Conservation (phyloP, 1,284 basidiomycete genomes). For the Rhodotorula sp. region DNA sequence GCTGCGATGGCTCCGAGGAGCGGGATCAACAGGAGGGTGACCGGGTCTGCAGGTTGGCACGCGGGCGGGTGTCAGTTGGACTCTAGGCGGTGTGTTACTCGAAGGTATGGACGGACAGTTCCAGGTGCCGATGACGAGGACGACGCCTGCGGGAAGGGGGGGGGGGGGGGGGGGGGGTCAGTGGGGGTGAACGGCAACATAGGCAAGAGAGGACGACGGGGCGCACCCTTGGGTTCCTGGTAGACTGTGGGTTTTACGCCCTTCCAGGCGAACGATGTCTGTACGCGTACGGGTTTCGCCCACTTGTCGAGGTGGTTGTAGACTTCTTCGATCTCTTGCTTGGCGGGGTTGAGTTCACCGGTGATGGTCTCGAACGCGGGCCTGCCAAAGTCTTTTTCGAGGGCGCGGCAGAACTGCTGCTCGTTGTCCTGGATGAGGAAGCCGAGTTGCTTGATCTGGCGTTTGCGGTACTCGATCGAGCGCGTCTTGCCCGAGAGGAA, state of each 20-base stretch:
- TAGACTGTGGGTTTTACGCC: constrained; percentile 47
- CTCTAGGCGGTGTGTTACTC: too few relatives aligned
- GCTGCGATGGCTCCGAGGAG: constrained; percentile 52
- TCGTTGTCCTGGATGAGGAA: constrained; percentile 47
- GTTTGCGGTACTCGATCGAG: constrained; percentile 48
- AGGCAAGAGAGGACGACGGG: too few relatives aligned
- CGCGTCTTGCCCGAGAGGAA: constrained; percentile 50
- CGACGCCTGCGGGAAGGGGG: constrained; percentile 20
- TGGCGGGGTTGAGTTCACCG: constrained; percentile 46
- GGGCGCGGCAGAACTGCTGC: constrained; percentile 44
- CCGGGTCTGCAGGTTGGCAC: constrained; percentile 10
- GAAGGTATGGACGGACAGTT: constrained; percentile 30
- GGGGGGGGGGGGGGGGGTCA: constrained; percentile 1
- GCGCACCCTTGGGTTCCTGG: constrained; percentile 48
- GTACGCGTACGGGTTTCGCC: constrained; percentile 47
- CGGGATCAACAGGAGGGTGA: constrained; percentile 45
- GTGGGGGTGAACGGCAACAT: not conserved
- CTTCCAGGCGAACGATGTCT: constrained; percentile 46
- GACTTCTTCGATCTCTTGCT: constrained; percentile 46
- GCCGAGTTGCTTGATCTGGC: constrained; percentile 50
- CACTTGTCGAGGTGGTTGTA: constrained; percentile 48
- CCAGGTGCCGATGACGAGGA: constrained; percentile 51
- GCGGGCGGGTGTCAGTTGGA: too few relatives aligned
- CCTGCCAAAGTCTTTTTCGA: constrained; percentile 49
- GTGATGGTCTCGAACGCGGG: constrained; percentile 48